Evolutionary conservation across 2,329 filamentous ascomycete species (phyloP).

Genomic region (Verticillium longisporum): DNA sequence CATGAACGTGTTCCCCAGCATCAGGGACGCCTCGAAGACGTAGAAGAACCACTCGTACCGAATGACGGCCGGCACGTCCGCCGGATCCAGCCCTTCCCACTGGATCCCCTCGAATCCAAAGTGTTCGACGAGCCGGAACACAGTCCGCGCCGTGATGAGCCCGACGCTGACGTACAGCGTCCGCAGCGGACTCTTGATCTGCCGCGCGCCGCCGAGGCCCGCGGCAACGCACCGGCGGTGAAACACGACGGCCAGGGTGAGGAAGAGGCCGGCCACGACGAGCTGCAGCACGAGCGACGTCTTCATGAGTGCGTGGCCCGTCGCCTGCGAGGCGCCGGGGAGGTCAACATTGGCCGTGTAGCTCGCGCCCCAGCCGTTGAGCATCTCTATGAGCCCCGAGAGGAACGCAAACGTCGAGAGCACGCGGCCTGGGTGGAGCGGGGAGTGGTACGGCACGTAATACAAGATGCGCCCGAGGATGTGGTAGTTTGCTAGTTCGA

Average conservation of each 20-base stretch:
- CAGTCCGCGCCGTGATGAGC: slow-evolving; percentile 45
- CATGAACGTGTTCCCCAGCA: slow-evolving; percentile 43
- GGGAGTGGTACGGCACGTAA: slow-evolving; percentile 53
- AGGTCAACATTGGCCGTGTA: slow-evolving; percentile 39
- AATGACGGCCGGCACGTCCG: slow-evolving; percentile 34
- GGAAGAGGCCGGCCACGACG: slow-evolving; percentile 41
- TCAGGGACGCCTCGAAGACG: slow-evolving; percentile 47
- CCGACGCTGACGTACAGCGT: slow-evolving; percentile 44
- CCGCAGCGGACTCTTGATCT: slow-evolving; percentile 27
- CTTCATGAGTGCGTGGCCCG: slow-evolving; percentile 40
- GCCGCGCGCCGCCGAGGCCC: slow-evolving; percentile 22
- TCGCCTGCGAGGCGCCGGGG: slow-evolving; percentile 25
- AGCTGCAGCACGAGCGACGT: slow-evolving; percentile 48
- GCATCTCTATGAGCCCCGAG: slow-evolving; percentile 38
- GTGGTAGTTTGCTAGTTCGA: slow-evolving; percentile 56
- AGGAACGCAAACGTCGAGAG: slow-evolving; percentile 38
- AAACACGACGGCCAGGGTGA: slow-evolving; percentile 39
- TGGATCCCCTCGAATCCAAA: slow-evolving; percentile 39
- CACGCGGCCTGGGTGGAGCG: slow-evolving; percentile 37
- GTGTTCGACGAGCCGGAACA: slow-evolving; percentile 54
- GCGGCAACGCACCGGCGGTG: slow-evolving; percentile 34
- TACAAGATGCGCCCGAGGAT: slow-evolving; percentile 53
- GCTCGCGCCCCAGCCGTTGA: slow-evolving; percentile 41
- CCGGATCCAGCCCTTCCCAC: slow-evolving; percentile 27
- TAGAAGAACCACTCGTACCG: slow-evolving; percentile 55